Conservation (phyloP, 2,329 filamentous ascomycete species). For the Colletotrichum liriopes region DNA sequence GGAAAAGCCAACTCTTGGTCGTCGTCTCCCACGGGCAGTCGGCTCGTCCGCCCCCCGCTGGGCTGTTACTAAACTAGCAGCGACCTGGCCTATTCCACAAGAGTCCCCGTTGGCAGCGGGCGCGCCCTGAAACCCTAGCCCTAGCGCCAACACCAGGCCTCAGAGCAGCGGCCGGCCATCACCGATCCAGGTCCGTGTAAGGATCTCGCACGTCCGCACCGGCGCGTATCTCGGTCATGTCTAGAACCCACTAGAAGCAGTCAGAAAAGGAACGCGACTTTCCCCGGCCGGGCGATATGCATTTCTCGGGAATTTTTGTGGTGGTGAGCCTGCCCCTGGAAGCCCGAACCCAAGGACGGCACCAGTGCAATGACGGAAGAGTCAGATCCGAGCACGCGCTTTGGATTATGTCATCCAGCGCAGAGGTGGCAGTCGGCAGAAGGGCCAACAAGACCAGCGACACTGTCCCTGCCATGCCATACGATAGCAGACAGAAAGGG, state of each 20-base stretch:
- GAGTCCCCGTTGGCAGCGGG: neutral
- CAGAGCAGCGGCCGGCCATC: neutral
- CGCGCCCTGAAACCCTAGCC: neutral
- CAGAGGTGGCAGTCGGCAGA: neutral
- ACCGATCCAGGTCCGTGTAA: neutral
- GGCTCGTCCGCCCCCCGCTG: neutral
- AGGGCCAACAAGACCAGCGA: too few species aligned
- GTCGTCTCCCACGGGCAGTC: neutral
- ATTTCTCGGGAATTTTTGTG: neutral
- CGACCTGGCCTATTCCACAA: neutral
- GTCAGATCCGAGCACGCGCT: too few species aligned
- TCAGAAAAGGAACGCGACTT: neutral
- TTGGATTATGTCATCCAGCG: neutral
- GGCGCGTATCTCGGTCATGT: neutral
- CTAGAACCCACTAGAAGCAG: neutral
- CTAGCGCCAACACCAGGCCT: neutral
- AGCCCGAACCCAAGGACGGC: neutral
- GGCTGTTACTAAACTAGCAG: neutral
- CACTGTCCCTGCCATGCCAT: too few species aligned
- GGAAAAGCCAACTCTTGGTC: neutral
- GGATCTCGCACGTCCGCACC: neutral
- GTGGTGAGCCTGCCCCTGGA: neutral
- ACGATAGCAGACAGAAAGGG: too few species aligned
- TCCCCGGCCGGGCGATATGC: neutral
- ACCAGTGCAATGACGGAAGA: neutral